A percentile compares a stretch with the other conserved stretches of the same genome.
Conservation (phyloP, 2,329 filamentous ascomycete species). For the Cryphonectria naterciae region DNA sequence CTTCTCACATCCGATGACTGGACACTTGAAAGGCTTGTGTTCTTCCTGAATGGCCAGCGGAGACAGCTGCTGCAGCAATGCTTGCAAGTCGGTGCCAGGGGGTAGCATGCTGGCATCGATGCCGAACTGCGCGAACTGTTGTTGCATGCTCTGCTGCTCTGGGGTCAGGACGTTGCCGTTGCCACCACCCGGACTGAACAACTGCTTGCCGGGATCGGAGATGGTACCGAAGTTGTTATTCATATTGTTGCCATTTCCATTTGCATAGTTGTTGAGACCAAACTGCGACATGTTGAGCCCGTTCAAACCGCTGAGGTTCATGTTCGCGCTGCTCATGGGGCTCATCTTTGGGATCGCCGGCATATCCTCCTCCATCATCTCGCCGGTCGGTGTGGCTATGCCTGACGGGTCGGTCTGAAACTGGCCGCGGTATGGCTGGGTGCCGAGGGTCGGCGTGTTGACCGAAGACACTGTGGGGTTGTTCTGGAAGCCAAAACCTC, state of each 20-base stretch:
- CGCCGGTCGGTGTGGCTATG: constrained; percentile 59
- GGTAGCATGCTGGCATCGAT: constrained; percentile 76
- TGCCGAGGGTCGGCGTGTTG: constrained; percentile 89
- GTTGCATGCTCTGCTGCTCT: constrained; percentile 65
- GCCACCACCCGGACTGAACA: constrained; percentile 84
- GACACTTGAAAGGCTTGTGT: constrained; percentile 96
- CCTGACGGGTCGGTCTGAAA: constrained; percentile 44
- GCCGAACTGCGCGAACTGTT: constrained; percentile 72
- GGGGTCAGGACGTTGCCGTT: constrained; percentile 60
- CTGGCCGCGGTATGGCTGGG: constrained; percentile 68
- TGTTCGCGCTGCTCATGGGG: constrained; percentile 53
- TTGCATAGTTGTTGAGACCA: constrained; percentile 50
- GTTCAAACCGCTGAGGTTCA: constrained; percentile 53
- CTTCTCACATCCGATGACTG: constrained; percentile 98
- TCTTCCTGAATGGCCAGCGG: constrained; percentile 79
- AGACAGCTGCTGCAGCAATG: constrained; percentile 60
- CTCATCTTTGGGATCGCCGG: constrained; percentile 62
- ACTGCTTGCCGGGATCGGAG: constrained; percentile 90
- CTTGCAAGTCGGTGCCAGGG: constrained; percentile 71
- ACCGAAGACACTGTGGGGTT: constrained; percentile 97
- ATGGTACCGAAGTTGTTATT: constrained; percentile 64
- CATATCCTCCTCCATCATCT: constrained; percentile 75
- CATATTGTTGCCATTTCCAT: constrained; percentile 48
- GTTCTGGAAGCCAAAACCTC: constrained; percentile 80
- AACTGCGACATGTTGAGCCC: constrained; percentile 47